phyloP scores from a whole-genome alignment of 2,329 filamentous ascomycete genomes.

The Scorias spongiosa region DNA sequence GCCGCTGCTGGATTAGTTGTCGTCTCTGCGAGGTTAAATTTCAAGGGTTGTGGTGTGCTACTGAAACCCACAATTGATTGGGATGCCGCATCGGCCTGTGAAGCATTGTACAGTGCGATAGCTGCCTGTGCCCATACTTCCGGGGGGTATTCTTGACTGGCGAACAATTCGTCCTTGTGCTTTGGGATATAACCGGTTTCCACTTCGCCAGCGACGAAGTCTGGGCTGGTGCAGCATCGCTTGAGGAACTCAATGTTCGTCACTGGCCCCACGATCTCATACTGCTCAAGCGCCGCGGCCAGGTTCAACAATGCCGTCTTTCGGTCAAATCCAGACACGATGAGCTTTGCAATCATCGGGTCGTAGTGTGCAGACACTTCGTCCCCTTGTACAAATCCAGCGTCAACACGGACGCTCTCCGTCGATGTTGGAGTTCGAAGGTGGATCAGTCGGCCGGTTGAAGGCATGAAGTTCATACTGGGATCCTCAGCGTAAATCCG shows the following conservation, averaged over 20 bases:
- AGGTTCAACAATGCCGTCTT: slow-evolving; percentile 73
- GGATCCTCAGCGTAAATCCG: slow-evolving; percentile 95
- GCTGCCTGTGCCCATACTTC: slow-evolving; percentile 82
- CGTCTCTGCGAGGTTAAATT: slow-evolving; percentile 39
- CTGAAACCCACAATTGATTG: slow-evolving; percentile 39
- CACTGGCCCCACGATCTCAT: slow-evolving; percentile 81
- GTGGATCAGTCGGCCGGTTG: slow-evolving; percentile 77
- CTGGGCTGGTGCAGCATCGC: slow-evolving; percentile 61
- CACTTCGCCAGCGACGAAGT: slow-evolving; percentile 74
- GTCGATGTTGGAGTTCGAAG: slow-evolving; percentile 56
- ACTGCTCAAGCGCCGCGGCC: slow-evolving; percentile 63
- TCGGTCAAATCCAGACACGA: slow-evolving; percentile 67
- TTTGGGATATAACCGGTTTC: slow-evolving; percentile 96
- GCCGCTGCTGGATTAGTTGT: slow-evolving; percentile 30
- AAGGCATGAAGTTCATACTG: slow-evolving; percentile 79
- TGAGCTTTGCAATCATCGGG: slow-evolving; percentile 97
- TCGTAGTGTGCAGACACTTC: slow-evolving; percentile 92
- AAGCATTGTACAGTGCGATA: slow-evolving; percentile 43
- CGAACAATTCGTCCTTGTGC: slow-evolving; percentile 66
- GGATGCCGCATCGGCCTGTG: slow-evolving; percentile 28
- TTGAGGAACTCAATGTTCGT: slow-evolving; percentile 98
- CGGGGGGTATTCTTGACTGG: slow-evolving; percentile 41
- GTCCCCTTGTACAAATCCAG: slow-evolving; percentile 81
- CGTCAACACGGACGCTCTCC: slow-evolving; percentile 74
- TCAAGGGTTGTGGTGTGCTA: slow-evolving; percentile 42